Base-by-base conservation (phyloP, 805 yeast species). In the Candida nanaspora region DNA sequence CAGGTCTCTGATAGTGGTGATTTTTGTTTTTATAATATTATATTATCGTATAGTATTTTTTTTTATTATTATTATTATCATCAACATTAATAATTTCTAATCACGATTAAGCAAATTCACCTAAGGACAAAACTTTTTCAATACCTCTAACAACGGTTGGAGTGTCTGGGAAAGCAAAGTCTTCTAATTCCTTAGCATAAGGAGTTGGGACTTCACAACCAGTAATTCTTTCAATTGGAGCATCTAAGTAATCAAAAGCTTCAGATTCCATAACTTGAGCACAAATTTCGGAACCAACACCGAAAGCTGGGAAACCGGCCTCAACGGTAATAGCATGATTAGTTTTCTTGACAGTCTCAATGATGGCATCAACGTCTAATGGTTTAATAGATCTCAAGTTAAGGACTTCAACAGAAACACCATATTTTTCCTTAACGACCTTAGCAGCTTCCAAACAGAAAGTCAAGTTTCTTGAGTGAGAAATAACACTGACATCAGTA, bases 151-250 rank as follows among this genome's bases (percentile, higher is more conserved):
- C 77, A 56, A 93, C 85, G 50, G 88, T 78, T 59, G 86, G 91
- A 42, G 86, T 75, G 65, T 89, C 96, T 67, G 99, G 99, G 96
- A 93, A 93, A 42, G 98, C 96, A 62, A 93, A 86, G 71, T 85
- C 94, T 79, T 93, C 99, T 63, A 93, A 78, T 70, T 83, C 89
- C 67, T 80, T 78, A 55, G 96, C 96, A 63, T 93, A 93, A 50
- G 99, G 99, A 53, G 98, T 93, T 67, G 99, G 99, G 26, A 89
- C 97, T 72, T 93, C 99, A 62, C 98, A 95, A 66, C 98, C 98
- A 45, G 98, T 93, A 57, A 89, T 91, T 76, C 99, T 87, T 72
- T 83, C 95, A 52, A 93, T 86, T 55, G 99, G 99, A 46, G 98
- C 95, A 69, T 93, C 99, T 61, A 93, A 78, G 78, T 88, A 86